These are phyloP conservation scores for Crithidia brevicula DNA, from an alignment of 208 protist species.

Conservation along the genomic window DNA sequence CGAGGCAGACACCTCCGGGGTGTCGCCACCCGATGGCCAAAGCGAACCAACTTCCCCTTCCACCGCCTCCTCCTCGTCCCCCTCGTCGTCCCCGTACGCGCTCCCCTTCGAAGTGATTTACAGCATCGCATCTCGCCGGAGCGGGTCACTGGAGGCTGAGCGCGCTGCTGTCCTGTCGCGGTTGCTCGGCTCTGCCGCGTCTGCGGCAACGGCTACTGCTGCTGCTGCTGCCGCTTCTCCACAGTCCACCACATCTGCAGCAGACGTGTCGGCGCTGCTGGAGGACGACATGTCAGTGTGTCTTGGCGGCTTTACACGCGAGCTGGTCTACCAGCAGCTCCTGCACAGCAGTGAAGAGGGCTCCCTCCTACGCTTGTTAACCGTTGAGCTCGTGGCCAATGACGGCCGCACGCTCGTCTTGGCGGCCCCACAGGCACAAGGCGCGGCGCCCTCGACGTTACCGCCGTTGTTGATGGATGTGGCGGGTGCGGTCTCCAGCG, in stretches of 20 bases:
- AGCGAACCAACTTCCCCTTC: background rate
- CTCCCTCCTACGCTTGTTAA: slow-evolving; percentile 45
- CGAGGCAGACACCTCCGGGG: slow-evolving; percentile 6
- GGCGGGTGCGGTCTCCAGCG: slow-evolving; percentile 12
- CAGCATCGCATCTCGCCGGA: slow-evolving; percentile 32
- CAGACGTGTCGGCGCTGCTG: slow-evolving; percentile 26
- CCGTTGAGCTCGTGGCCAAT: slow-evolving; percentile 74
- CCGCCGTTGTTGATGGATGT: slow-evolving; percentile 32
- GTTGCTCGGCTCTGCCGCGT: slow-evolving; percentile 10
- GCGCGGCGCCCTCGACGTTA: background rate
- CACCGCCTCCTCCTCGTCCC: background rate
- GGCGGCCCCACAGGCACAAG: slow-evolving; percentile 15
- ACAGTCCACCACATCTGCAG: slow-evolving; percentile 6
- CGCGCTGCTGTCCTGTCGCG: slow-evolving; percentile 32
- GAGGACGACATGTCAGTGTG: slow-evolving; percentile 33
- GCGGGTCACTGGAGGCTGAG: slow-evolving; percentile 33
- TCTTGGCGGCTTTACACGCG: slow-evolving; percentile 28
- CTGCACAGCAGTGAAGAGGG: slow-evolving; percentile 31
- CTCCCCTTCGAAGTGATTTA: slow-evolving; percentile 36
- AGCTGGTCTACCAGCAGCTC: slow-evolving; percentile 38
- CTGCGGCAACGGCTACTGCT: background rate
- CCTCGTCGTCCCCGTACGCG: slow-evolving; percentile 28
- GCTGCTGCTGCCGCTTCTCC: background rate
- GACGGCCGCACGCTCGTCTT: slow-evolving; percentile 65
- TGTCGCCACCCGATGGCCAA: background rate